Base-by-base conservation (phyloP, 225 moss, liverwort and hornwort species). In the Takakia lepidozioides region DNA sequence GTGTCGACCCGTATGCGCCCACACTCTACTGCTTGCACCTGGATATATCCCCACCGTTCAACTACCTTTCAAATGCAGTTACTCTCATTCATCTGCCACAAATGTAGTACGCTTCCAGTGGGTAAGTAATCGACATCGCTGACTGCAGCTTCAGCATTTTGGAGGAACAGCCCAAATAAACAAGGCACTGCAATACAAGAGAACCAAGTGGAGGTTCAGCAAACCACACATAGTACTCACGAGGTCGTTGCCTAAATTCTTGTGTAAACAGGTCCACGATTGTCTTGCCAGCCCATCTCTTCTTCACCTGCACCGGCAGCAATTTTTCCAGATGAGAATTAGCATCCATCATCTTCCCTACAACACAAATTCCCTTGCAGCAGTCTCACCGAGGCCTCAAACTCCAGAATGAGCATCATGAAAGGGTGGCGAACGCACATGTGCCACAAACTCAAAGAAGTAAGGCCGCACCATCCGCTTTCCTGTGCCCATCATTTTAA, bases 391-490 rank as follows among this genome's bases (percentile, higher is more conserved):
- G n/a, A n/a, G n/a, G 1, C 24, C 46, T 20, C 0, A 11, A 25
- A 46, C 46, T 13, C n/a, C n/a, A n/a, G n/a, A n/a, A 24, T 3
- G 8, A 27, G 19, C 27, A 5, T 4, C 8, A 18, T 17, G 17
- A 54, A 10, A 23, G 42, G 16, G n/a, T n/a, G n/a, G n/a, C n/a
- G n/a, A n/a, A n/a, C n/a, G n/a, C n/a, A 88, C 95, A 44, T 98
- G 80, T 27, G 91, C 87, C 9, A 90, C 37, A 46, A 91, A 98
- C 49, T 98, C 90, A 49, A 98, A 98, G 65, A 75, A 98, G 61
- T 98, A 98, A 8, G 95, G 95, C 35, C 80, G 80, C 69, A 87
- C 95, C 71, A 83, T 69, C 48, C 90, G 90, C 63, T 60, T 75
- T 34, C 90, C 92, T 93, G n/a, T n/a, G n/a, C n/a, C n/a, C n/a